Evolutionary conservation across 352 stramenopile genomes (phyloP).

Genomic region (Pythium periplocum): DNA sequence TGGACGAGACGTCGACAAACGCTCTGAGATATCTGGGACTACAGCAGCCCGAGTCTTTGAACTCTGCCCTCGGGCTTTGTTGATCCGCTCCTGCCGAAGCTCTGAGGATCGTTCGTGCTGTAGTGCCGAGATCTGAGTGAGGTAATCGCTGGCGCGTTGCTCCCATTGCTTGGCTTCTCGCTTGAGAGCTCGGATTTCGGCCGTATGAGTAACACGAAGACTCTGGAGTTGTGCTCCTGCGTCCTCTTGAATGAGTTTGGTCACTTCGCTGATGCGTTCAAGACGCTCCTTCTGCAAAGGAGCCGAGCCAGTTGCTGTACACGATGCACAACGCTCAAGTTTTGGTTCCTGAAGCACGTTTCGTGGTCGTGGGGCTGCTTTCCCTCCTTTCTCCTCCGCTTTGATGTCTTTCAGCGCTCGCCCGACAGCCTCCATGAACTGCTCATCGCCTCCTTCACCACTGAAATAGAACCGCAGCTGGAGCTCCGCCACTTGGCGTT

Average conservation of each 20-base stretch:
- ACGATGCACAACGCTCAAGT: not conserved
- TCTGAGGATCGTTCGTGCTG: slow-evolving; percentile 5
- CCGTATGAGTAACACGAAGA: slow-evolving; percentile 11
- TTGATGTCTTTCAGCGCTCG: slow-evolving; percentile 48
- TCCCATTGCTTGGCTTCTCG: slow-evolving; percentile 18
- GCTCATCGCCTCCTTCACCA: slow-evolving; percentile 21
- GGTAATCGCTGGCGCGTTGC: slow-evolving; percentile 15
- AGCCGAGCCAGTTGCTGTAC: not conserved
- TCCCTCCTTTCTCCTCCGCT: slow-evolving; percentile 8
- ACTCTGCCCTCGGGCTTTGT: too few relatives aligned
- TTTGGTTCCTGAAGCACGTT: slow-evolving; percentile 5
- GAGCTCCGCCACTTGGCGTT: slow-evolving; percentile 46
- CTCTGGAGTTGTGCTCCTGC: slow-evolving; percentile 19
- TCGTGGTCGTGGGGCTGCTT: not conserved
- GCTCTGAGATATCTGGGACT: not conserved
- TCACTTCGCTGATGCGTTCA: slow-evolving; percentile 19
- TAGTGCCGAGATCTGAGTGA: slow-evolving; percentile 20
- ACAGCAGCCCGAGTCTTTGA: not conserved
- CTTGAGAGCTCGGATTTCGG: slow-evolving; percentile 10
- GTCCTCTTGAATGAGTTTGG: slow-evolving; percentile 23
- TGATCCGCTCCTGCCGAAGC: not conserved
- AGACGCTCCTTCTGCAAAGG: slow-evolving; percentile 14
- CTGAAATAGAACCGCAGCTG: slow-evolving; percentile 52
- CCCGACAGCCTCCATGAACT: slow-evolving; percentile 41
- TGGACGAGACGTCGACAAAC: not conserved